Evolutionary conservation across 208 protist genomes (phyloP).

Genomic region (Acanthamoeba quina): DNA sequence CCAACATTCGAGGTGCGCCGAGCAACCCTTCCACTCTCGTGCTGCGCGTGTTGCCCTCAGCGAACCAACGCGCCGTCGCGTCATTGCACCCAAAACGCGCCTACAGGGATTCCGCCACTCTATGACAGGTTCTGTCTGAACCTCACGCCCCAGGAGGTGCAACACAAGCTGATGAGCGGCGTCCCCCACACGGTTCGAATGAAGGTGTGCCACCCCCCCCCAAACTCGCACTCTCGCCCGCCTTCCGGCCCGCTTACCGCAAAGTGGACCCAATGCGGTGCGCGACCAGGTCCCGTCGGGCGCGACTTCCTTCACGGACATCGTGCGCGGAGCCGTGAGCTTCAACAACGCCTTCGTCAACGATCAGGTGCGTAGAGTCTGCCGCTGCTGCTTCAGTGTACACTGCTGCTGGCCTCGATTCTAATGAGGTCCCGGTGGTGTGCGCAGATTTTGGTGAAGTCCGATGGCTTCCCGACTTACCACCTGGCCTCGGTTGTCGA

Average conservation of each 20-base stretch:
- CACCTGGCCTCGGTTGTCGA: slow-evolving; percentile 90
- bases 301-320: slow-evolving; percentile 84
- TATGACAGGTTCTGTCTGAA: slow-evolving; percentile 86
- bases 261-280: background rate
- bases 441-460: slow-evolving; percentile 79
- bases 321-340: slow-evolving; percentile 84
- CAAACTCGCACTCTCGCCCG: background rate
- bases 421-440: background rate
- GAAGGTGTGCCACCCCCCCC: slow-evolving; percentile 71
- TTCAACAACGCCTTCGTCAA: slow-evolving; percentile 87
- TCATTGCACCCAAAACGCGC: background rate
- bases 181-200: slow-evolving; percentile 81
- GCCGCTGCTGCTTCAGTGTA: background rate
- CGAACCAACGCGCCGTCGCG: background rate
- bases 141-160: slow-evolving; percentile 79
- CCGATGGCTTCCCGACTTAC: slow-evolving; percentile 90
- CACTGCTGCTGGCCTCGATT: background rate
- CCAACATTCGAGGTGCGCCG: background rate
- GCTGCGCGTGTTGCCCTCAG: background rate
- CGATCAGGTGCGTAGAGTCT: slow-evolving; percentile 81
- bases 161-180: slow-evolving; percentile 26
- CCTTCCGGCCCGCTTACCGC: background rate
- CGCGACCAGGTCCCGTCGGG: slow-evolving; percentile 55
- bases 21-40: no score
- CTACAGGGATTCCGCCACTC: background rate